Evolutionary conservation across 78 protist species (phyloP).

Genomic region (Mastigamoeba balamuthi): DNA sequence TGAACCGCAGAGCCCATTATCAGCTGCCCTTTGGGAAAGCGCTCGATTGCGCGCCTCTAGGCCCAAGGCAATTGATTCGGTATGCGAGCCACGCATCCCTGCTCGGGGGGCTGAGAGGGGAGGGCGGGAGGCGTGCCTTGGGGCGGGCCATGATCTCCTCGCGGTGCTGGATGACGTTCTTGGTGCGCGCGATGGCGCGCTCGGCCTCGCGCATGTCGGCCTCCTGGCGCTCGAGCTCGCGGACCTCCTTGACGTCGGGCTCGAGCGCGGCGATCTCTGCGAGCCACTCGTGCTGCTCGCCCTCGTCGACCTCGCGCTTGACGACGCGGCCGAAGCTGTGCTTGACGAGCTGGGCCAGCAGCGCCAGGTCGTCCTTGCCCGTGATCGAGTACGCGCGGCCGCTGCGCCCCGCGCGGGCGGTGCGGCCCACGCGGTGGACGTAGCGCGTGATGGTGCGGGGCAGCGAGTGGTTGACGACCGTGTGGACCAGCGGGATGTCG

Average conservation of each 20-base stretch:
- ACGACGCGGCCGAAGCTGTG: background rate
- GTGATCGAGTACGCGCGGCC: slow-evolving; percentile 71
- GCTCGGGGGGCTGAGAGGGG: no score
- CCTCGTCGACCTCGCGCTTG: background rate
- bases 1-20: no score
- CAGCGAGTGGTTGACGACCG: slow-evolving; percentile 71
- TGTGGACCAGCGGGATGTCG: slow-evolving; percentile 70
- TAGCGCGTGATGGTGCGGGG: slow-evolving; percentile 64
- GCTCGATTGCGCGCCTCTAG: no score
- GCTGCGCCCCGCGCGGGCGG: slow-evolving; percentile 68
- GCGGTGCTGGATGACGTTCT: background rate
- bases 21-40: no score
- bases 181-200: background rate
- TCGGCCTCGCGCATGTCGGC: background rate
- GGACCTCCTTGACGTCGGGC: background rate
- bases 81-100: no score
- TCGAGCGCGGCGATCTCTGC: background rate
- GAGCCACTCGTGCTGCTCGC: background rate
- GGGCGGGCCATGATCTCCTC: background rate
- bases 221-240: background rate
- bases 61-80: no score
- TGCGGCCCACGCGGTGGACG: slow-evolving; percentile 79
- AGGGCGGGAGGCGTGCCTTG: no score
- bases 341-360: background rate
- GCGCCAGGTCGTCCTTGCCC: slow-evolving; percentile 3